Evolutionary conservation across 805 yeast genomes (phyloP).

Genomic region (Kregervanrija fluxuum): DNA sequence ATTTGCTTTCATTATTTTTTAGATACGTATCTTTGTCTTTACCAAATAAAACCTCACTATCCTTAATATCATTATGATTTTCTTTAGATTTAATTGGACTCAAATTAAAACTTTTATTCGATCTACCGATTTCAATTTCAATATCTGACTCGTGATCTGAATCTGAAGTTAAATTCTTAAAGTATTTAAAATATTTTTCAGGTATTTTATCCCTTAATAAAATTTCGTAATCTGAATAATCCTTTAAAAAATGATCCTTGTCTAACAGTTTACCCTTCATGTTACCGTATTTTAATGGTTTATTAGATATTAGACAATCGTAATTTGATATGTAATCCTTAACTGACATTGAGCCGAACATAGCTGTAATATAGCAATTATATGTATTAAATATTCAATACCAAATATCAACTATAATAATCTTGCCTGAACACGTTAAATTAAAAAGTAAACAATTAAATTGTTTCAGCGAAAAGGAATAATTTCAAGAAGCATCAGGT

Average conservation of each 20-base stretch:
- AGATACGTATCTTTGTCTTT: background rate
- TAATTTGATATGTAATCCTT: constrained; percentile 24
- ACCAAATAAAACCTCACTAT: constrained; percentile 1
- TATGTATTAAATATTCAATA: too few relatives aligned
- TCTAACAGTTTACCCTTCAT: constrained; percentile 22
- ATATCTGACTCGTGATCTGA: constrained; percentile 5
- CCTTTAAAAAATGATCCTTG: constrained; percentile 15
- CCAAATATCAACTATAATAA: too few relatives aligned
- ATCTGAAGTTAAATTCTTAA: constrained; percentile 5
- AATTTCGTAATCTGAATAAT: constrained; percentile 23
- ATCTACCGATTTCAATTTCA: constrained; percentile 24
- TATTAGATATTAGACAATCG: constrained; percentile 18
- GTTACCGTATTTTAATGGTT: constrained; percentile 25
- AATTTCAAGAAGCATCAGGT: too few relatives aligned
- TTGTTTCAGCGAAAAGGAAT: too few relatives aligned
- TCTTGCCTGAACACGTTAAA: too few relatives aligned
- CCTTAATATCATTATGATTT: constrained; percentile 7
- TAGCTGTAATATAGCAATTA: constrained; percentile 2
- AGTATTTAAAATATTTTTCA: constrained; percentile 19
- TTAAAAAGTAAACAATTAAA: too few relatives aligned
- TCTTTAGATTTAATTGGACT: constrained; percentile 19
- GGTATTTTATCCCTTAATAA: constrained; percentile 25
- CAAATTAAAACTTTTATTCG: constrained; percentile 14
- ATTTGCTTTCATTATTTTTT: background rate
- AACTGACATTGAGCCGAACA: constrained; percentile 24